Evolutionary conservation across 2,329 filamentous ascomycete genomes (phyloP).

Genomic region (Stachybotrys echinatus): DNA sequence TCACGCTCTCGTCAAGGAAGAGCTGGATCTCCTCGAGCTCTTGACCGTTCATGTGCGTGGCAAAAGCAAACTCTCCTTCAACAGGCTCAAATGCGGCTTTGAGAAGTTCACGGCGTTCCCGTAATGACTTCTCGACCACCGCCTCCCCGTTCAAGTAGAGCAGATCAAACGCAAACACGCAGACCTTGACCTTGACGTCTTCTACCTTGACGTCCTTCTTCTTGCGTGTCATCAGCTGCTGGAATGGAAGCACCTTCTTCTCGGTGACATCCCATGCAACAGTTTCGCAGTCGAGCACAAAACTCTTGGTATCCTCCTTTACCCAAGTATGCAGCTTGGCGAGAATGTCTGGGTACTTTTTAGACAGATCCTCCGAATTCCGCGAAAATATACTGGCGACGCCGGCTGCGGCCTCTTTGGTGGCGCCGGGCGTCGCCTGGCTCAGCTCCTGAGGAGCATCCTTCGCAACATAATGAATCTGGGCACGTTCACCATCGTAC

Average conservation of each 20-base stretch:
- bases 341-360: constrained; percentile 96
- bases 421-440: constrained; percentile 52
- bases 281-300: constrained; percentile 97
- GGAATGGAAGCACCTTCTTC: constrained; percentile 95
- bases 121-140: constrained; percentile 79
- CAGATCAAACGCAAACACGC: constrained; percentile 93
- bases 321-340: constrained; percentile 86
- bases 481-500: constrained; percentile 96
- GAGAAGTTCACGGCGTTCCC: constrained; percentile 75
- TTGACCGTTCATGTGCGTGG: constrained; percentile 78
- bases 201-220: constrained; percentile 94
- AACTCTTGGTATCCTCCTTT: constrained; percentile 83
- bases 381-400: constrained; percentile 92
- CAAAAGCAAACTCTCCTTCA: constrained; percentile 89
- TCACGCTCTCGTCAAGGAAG: constrained; percentile 90
- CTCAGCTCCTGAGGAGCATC: constrained; percentile 67
- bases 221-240: constrained; percentile 97
- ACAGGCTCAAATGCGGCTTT: constrained; percentile 66
- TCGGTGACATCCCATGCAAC: constrained; percentile 93
- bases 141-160: constrained; percentile 90
- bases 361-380: constrained; percentile 94
- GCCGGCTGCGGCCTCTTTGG: constrained; percentile 64
- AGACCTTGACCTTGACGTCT: constrained; percentile 94
- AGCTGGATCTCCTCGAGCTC: constrained; percentile 91
- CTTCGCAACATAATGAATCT: constrained; percentile 93